Conservation (phyloP, 129 eudicot species). For the Flaveria ramosissima region DNA sequence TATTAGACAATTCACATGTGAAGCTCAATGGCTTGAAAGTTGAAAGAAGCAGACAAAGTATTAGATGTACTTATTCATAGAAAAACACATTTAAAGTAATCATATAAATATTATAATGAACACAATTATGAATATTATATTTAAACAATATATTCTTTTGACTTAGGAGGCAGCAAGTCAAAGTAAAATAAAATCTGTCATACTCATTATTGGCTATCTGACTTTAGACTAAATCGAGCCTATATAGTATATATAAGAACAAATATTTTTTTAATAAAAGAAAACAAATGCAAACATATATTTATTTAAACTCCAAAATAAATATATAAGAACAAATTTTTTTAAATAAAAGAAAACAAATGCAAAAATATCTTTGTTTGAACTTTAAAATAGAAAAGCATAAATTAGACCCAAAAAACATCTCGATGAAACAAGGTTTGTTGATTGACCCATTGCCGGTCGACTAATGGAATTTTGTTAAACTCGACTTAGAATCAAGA, state of each 20-base stretch:
- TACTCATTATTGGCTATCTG: slow-evolving; percentile 2
- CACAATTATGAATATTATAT: not conserved
- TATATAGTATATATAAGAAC: not conserved
- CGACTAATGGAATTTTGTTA: not conserved
- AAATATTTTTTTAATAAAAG: not conserved
- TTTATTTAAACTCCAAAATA: too few relatives aligned
- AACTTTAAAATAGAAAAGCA: not conserved
- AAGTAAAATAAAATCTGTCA: not conserved
- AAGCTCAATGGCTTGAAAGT: slow-evolving; percentile 2
- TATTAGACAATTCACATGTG: slow-evolving; percentile 1
- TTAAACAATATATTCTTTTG: not conserved
- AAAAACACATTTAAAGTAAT: not conserved
- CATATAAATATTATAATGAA: not conserved
- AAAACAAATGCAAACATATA: not conserved
- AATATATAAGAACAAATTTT: not conserved
- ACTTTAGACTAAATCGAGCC: not conserved
- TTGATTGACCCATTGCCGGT: not conserved
- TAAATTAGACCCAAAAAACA: not conserved
- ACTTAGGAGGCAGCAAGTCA: not conserved
- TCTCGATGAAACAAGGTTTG: not conserved
- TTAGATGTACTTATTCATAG: not conserved
- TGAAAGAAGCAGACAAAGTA: not conserved
- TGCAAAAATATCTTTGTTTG: not conserved
- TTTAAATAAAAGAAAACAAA: not conserved
- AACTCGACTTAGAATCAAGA: not conserved